Evolutionary conservation across 768 basidiomycete species (phyloP).

Genomic region (Amanita brunnescens): DNA sequence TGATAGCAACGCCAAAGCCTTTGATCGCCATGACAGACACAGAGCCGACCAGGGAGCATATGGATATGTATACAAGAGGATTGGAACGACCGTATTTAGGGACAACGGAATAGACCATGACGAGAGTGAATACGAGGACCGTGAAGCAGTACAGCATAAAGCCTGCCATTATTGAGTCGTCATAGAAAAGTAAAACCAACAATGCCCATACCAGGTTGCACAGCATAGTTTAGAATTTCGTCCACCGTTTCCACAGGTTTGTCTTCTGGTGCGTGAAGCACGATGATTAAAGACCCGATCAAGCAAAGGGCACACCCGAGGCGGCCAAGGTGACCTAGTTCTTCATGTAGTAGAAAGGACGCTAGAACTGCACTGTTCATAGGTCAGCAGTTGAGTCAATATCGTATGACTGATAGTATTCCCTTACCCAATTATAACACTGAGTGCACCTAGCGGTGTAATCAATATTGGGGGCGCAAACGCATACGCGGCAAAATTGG

Average conservation of each 20-base stretch:
- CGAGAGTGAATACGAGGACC: constrained; percentile 68
- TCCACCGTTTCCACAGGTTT: constrained; percentile 89
- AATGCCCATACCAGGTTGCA: constrained; percentile 64
- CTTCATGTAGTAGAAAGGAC: constrained; percentile 86
- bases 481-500: constrained; percentile 93
- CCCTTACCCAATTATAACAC: constrained; percentile 85
- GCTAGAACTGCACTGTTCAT: constrained; percentile 81
- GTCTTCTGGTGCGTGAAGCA: constrained; percentile 95
- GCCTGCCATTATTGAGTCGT: constrained; percentile 34
- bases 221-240: constrained; percentile 85
- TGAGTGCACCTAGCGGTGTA: constrained; percentile 95
- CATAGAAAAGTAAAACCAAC: neutral
- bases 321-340: constrained; percentile 87
- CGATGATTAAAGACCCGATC: constrained; percentile 87
- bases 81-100: constrained; percentile 83
- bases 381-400: neutral
- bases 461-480: constrained; percentile 97
- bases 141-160: constrained; percentile 88
- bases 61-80: constrained; percentile 89
- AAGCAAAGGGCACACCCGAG: constrained; percentile 79
- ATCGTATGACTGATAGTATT: neutral
- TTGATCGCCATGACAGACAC: constrained; percentile 99
- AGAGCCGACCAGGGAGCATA: constrained; percentile 93
- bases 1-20: constrained; percentile 94
- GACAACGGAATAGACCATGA: constrained; percentile 82